Conservation (phyloP, 1,284 basidiomycete species). For the Calocybe gambosa region DNA sequence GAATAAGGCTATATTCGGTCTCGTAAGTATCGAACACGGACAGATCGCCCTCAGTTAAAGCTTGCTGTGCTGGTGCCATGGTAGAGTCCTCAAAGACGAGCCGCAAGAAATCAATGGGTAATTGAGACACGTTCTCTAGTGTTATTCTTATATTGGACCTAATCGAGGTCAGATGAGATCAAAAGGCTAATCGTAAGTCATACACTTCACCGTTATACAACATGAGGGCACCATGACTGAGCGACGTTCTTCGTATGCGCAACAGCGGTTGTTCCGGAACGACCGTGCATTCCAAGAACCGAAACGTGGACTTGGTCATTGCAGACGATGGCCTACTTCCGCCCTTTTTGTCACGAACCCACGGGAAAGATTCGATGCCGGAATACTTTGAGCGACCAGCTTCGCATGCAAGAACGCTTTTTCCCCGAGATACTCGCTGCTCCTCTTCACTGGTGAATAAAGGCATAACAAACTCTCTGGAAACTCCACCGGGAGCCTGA, state of each 20-base stretch:
- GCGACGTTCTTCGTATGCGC: slow-evolving; percentile 78
- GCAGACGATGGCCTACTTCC: slow-evolving; percentile 21
- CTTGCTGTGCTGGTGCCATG: slow-evolving; percentile 66
- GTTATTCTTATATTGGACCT: slow-evolving; percentile 81
- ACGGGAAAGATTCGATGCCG: slow-evolving; percentile 63
- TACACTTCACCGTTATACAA: slow-evolving; percentile 90
- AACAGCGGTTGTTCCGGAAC: slow-evolving; percentile 84
- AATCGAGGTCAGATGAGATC: slow-evolving; percentile 8
- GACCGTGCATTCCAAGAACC: slow-evolving; percentile 71
- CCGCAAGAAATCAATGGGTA: slow-evolving; percentile 82
- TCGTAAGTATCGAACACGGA: slow-evolving; percentile 86
- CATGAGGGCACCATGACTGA: slow-evolving; percentile 89
- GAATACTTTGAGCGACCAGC: slow-evolving; percentile 61
- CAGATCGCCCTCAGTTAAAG: slow-evolving; percentile 74
- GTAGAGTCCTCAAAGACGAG: slow-evolving; percentile 89
- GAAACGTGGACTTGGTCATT: slow-evolving; percentile 27
- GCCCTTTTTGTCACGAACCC: slow-evolving; percentile 42
- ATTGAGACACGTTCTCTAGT: slow-evolving; percentile 79
- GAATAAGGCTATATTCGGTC: slow-evolving; percentile 77
- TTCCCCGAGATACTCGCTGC: slow-evolving; percentile 49
- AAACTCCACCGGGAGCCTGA: slow-evolving; percentile 68
- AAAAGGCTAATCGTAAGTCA: slow-evolving; percentile 20
- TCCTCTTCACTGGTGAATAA: slow-evolving; percentile 70
- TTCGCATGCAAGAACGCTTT: slow-evolving; percentile 57
- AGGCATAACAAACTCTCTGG: slow-evolving; percentile 74